Evolutionary conservation across 176 grass and related monocot genomes (phyloP), one percentile per base, ranked within the genome.

Genomic region (Chrysopogon serrulatus): DNA sequence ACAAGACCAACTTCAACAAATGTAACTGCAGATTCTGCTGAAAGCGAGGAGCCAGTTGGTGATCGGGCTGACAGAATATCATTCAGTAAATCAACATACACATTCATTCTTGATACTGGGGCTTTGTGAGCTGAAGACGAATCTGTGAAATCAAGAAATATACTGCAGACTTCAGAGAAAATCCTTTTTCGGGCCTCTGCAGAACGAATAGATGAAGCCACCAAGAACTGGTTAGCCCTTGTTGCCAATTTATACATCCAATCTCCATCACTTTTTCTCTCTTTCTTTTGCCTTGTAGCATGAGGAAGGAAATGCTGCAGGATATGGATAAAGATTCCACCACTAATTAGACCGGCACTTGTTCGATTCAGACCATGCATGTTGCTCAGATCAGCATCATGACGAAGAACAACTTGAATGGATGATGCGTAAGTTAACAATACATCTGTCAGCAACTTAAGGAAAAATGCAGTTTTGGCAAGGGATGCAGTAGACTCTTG

Each of bases 31-130:
- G 91, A 94, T 87, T 99, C 96, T 74, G 96, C 80, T 78, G 91
- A 92, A 47, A 99, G 86, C 5, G 87, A 90, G 69, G 96, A 90
- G 30, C 96, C 96, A 60, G 96, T 96, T 79, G 93, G 93, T 35
- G 96, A 99, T 42, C 96, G 96, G n/a, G 96, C 91, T 84, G 89
- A 87, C 44, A 99, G 86, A 77, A 99, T 99, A 88, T 99, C 96
- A 71, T 96, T 99, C 71, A 99, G 89, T 42, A 94, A 85, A 88
- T 99, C 96, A 83, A 96, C 89, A 78, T 92, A 94, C 1, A 81
- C 77, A 90, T 90, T 92, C 96, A 99, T 90, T 79, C 88, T 92
- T 62, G 79, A 84, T 68, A 92, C 76, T 44, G 91, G 81, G 47
- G 81, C 73, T 57, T 83, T 94, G 65, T 79, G 90, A 63, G 81